Evolutionary conservation across 495 filamentous ascomycete species (phyloP), one percentile per base, ranked within the genome.

Genomic region (Tuber magnatum): DNA sequence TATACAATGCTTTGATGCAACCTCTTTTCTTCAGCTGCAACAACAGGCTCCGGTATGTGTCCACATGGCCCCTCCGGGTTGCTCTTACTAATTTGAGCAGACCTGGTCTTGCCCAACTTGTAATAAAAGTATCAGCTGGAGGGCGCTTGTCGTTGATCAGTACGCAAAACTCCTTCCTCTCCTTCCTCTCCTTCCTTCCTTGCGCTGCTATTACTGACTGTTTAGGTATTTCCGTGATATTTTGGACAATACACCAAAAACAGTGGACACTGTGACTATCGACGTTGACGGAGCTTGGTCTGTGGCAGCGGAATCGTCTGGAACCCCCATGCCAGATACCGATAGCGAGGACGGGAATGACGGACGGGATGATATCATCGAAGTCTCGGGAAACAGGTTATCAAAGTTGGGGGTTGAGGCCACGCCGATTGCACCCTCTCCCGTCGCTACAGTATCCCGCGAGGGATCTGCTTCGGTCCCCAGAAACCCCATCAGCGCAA

Each of bases 101-200:
- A 94, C 93, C 18, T 99, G 95, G 95, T 86, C 89, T 35, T 99
- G 95, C 80, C 95, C 95, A 12, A 90, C 97, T 40, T 99, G 95
- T 84, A 93, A 90, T 82, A 96, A 97, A 78, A 84, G 89, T 0
- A 89, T 93, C 14, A 88, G 89, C 14, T 99, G 94, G 81, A 91
- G 94, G 68, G 89, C 87, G 42, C 82, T 99, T 44, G 92, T 92
- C 42, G 89, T 97, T 65, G 95, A 99, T 80, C 91, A 95, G 90
- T 95, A 85, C 86, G 91, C 85, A 9, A 42, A 68, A 9, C 35
- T 65, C 28, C 39, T 5, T 43, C 32, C 43, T 70, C 16, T 74
- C 32, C 24, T 72, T 24, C 32, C 24, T 72, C 20, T 71, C 32
- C 61, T 38, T 56, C 70, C 38, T 71, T 68, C 65, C 73, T 71